A percentile compares a stretch with the other conserved stretches of the same genome.
phyloP scores from a whole-genome alignment of 2,329 filamentous ascomycete species.

The Metarhizium robertsii region DNA sequence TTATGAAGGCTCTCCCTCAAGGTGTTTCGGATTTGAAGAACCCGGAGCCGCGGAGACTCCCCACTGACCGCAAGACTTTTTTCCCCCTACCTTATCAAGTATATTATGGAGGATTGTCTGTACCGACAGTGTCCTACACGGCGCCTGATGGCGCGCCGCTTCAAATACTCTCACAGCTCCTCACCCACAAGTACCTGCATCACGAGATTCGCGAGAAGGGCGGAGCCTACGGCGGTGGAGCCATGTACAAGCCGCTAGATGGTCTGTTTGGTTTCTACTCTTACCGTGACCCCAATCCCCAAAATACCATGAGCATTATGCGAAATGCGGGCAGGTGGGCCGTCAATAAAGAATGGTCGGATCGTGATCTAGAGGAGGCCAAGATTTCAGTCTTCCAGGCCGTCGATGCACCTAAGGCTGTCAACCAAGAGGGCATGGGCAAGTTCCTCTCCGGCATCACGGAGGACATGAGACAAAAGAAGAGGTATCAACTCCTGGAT shows the following conservation, averaged over 20 bases:
- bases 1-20: constrained; percentile 40
- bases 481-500: constrained; percentile 77
- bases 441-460: constrained; percentile 79
- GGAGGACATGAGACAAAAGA: constrained; percentile 78
- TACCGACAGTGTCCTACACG: constrained; percentile 78
- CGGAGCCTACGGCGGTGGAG: constrained; percentile 89
- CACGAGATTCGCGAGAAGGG: constrained; percentile 98
- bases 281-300: constrained; percentile 91
- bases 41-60: constrained; percentile 23
- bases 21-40: constrained; percentile 30
- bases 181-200: constrained; percentile 94
- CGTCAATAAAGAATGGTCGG: constrained; percentile 68
- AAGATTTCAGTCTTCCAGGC: constrained; percentile 92
- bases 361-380: constrained; percentile 84
- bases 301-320: constrained; percentile 82
- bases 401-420: constrained; percentile 78
- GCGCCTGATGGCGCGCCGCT: constrained; percentile 67
- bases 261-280: constrained; percentile 92
- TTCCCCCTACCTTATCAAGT: constrained; percentile 96
- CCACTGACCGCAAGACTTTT: constrained; percentile 62
- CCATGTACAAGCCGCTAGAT: constrained; percentile 69
- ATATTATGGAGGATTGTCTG: constrained; percentile 78
- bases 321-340: constrained; percentile 75
- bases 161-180: constrained; percentile 79
- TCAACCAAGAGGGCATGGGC: constrained; percentile 80